These are phyloP conservation scores for Aspergillus sp. DNA, from an alignment of 2,329 filamentous ascomycete genomes.

Conservation along the genomic window DNA sequence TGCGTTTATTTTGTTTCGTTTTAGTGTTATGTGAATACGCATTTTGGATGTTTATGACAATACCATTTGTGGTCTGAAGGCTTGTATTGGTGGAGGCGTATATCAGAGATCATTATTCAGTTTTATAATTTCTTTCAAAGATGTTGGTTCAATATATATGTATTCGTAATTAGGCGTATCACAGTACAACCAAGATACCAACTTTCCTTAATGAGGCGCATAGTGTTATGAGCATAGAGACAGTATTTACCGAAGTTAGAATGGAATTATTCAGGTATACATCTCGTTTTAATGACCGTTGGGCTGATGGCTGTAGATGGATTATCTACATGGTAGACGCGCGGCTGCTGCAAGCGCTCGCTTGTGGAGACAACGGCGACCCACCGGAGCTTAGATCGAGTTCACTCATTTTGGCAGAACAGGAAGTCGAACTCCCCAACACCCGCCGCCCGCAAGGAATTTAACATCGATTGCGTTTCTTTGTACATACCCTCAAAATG, in stretches of 20 bases:
- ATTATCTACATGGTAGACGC: conserved; percentile 14
- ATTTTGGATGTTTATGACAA: conserved; percentile 15
- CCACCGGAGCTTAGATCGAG: conserved; percentile 22
- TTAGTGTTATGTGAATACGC: conserved; percentile 18
- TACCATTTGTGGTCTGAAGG: conserved; percentile 2
- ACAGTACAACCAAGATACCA: too few relatives aligned
- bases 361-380: conserved; percentile 19
- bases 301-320: too few relatives aligned
- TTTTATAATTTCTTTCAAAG: background rate
- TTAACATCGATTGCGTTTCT: conserved; percentile 13
- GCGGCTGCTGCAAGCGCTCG: conserved; percentile 28
- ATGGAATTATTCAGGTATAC: background rate
- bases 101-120: background rate
- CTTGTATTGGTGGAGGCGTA: conserved; percentile 7
- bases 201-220: too few relatives aligned
- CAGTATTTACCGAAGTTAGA: background rate
- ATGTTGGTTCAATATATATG: too few relatives aligned
- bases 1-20: conserved; percentile 6
- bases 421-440: conserved; percentile 17
- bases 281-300: background rate
- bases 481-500: conserved; percentile 27
- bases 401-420: conserved; percentile 19
- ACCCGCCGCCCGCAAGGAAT: conserved; percentile 1
- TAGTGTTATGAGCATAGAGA: too few relatives aligned
- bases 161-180: too few relatives aligned